These are phyloP conservation scores for Simmondsia chinensis DNA, from an alignment of 148 eudicot species.

Conservation along the genomic window DNA sequence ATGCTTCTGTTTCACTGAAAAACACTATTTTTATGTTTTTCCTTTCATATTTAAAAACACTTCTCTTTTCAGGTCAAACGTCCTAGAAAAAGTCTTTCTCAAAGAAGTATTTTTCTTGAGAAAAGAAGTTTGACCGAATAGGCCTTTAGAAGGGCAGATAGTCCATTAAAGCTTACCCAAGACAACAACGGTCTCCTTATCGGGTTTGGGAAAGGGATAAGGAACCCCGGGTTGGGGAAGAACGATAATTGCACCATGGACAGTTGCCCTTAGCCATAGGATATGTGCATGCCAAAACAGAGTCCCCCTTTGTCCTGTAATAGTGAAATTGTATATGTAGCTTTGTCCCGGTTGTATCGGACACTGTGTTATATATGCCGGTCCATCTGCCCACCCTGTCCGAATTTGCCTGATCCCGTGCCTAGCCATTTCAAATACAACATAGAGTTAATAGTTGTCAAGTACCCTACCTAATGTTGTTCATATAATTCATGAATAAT, in stretches of 20 bases:
- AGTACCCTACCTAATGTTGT: no score
- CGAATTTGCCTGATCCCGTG: constrained; percentile 35
- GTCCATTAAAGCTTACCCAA: constrained; percentile 10
- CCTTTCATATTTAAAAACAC: no score
- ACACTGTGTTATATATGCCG: constrained; percentile 37
- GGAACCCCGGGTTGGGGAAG: constrained; percentile 28
- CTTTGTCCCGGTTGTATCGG: constrained; percentile 30
- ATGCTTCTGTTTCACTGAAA: no score
- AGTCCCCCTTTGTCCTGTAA: constrained; percentile 34
- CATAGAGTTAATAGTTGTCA: background rate
- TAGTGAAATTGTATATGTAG: constrained; percentile 30
- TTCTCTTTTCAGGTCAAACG: no score
- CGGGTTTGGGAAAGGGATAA: constrained; percentile 30
- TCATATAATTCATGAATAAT: no score
- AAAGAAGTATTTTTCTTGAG: no score
- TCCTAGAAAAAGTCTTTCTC: no score
- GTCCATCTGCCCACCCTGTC: constrained; percentile 49
- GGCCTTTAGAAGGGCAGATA: no score
- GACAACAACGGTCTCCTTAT: constrained; percentile 19
- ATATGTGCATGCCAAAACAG: constrained; percentile 42
- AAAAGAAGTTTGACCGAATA: no score
- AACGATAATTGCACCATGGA: constrained; percentile 36
- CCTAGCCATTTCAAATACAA: constrained; percentile 10
- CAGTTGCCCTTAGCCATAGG: constrained; percentile 39
- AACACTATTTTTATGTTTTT: no score